Evolutionary conservation across 352 stramenopile genomes (phyloP).

Genomic region (Paralagenidium karlingii): DNA sequence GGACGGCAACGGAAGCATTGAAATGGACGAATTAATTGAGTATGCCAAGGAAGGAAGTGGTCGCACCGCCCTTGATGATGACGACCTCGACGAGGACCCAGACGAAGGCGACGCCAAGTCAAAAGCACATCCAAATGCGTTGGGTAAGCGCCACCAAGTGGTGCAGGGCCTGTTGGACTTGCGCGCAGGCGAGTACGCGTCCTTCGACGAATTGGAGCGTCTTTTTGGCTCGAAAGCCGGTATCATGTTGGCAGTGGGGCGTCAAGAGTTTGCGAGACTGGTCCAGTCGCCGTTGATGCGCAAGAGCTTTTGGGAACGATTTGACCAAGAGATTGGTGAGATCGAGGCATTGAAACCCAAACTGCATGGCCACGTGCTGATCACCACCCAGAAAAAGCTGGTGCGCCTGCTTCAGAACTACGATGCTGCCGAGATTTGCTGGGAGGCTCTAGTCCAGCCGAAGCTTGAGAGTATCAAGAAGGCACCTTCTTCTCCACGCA

Average conservation of each 20-base stretch:
- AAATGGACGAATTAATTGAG: slow-evolving; percentile 92
- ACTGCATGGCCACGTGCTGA: slow-evolving; percentile 1
- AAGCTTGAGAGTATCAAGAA: background rate
- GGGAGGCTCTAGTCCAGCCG: slow-evolving; percentile 38
- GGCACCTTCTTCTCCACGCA: no score
- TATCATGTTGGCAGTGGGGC: slow-evolving; percentile 8
- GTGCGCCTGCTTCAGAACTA: slow-evolving; percentile 60
- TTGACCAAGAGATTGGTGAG: slow-evolving; percentile 34
- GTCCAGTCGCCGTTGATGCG: slow-evolving; percentile 27
- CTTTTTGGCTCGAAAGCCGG: slow-evolving; percentile 42
- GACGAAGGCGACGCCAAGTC: no score
- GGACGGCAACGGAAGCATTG: slow-evolving; percentile 82
- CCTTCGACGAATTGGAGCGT: slow-evolving; percentile 38
- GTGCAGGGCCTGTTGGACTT: slow-evolving; percentile 50
- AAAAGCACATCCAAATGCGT: no score
- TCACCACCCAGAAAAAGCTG: slow-evolving; percentile 48
- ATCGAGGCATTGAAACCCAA: slow-evolving; percentile 2
- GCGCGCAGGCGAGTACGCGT: slow-evolving; percentile 54
- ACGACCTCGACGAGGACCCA: slow-evolving; percentile 28
- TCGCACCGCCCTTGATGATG: slow-evolving; percentile 7
- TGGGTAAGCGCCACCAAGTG: slow-evolving; percentile 5
- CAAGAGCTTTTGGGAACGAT: slow-evolving; percentile 47
- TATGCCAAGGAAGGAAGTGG: slow-evolving; percentile 37
- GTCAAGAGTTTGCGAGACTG: slow-evolving; percentile 29
- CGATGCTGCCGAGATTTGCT: slow-evolving; percentile 43